A percentile compares a stretch with the other conserved stretches of the same genome.
Evolutionary conservation across 2,329 filamentous ascomycete genomes (phyloP).

Genomic region (Dactylella cylindrospora): DNA sequence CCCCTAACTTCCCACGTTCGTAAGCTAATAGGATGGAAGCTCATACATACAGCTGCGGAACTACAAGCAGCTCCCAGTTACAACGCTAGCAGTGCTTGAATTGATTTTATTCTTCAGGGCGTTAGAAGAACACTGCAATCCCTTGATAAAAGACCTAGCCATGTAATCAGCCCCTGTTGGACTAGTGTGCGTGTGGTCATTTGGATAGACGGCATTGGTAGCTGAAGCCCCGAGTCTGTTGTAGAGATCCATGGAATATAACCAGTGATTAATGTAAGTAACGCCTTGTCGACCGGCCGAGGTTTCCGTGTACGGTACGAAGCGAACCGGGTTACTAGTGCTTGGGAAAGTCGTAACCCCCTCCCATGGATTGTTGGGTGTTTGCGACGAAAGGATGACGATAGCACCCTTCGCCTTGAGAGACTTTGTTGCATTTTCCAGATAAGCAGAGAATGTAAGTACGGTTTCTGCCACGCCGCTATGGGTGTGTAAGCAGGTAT

Average conservation of each 20-base stretch:
- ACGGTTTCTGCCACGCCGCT: conserved; percentile 39
- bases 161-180: conserved; percentile 60
- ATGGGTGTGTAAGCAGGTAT: not conserved
- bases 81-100: conserved; percentile 29
- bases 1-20: too few relatives aligned
- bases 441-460: conserved; percentile 35
- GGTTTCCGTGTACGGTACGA: conserved; percentile 60
- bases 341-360: conserved; percentile 54
- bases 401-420: conserved; percentile 59
- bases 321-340: conserved; percentile 55
- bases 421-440: conserved; percentile 30
- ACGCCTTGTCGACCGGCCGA: conserved; percentile 55
- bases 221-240: conserved; percentile 57
- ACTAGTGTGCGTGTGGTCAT: conserved; percentile 65
- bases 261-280: conserved; percentile 61
- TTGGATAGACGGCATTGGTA: conserved; percentile 59
- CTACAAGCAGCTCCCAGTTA: conserved; percentile 36
- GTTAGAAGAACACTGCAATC: conserved; percentile 57
- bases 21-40: too few relatives aligned
- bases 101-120: conserved; percentile 51
- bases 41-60: too few relatives aligned
- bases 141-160: conserved; percentile 63
- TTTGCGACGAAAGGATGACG: conserved; percentile 63
- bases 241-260: conserved; percentile 57
- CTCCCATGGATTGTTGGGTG: conserved; percentile 66